A percentile compares a stretch with the other conserved stretches of the same genome.
phyloP scores from a whole-genome alignment of 805 yeast species.

The Saccharomycopsis schoenii region DNA sequence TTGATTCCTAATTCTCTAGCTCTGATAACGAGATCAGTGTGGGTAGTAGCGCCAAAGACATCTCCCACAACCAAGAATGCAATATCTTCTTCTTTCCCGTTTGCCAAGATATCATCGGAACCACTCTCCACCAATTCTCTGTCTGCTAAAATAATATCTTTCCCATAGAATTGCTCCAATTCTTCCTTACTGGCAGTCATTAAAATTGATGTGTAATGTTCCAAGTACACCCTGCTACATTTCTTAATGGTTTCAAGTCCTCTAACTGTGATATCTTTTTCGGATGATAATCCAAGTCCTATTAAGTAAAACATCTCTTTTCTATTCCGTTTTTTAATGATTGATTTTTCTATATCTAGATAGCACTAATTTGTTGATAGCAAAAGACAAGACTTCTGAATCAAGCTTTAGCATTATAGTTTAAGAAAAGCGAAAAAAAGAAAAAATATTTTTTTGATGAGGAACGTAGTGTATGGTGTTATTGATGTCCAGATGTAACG shows the following conservation, averaged over 20 bases:
- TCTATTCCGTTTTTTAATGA: not conserved
- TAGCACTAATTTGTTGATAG: too few species aligned
- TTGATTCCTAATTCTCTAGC: constrained; percentile 77
- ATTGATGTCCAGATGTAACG: too few species aligned
- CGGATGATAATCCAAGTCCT: constrained; percentile 87
- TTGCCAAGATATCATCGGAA: constrained; percentile 69
- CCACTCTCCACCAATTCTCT: constrained; percentile 90
- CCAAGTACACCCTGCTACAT: constrained; percentile 87
- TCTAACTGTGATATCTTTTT: constrained; percentile 84
- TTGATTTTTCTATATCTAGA: not conserved
- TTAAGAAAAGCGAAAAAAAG: not conserved
- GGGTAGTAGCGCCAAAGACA: constrained; percentile 97
- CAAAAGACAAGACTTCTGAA: not conserved
- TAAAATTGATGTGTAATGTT: constrained; percentile 88
- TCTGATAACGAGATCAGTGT: constrained; percentile 84
- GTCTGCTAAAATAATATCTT: constrained; percentile 80
- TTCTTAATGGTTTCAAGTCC: constrained; percentile 77
- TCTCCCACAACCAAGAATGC: constrained; percentile 97
- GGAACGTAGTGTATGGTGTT: too few species aligned
- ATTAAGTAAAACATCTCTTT: constrained; percentile 72
- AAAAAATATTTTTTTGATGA: too few species aligned
- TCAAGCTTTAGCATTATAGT: not conserved
- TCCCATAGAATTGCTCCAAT: constrained; percentile 77
- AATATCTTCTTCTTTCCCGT: constrained; percentile 72
- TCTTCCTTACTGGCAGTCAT: constrained; percentile 81